Percentiles rank a stretch among this genome's conserved stretches.
Conservation (phyloP, 768 basidiomycete genomes). For the Amanita thiersii region DNA sequence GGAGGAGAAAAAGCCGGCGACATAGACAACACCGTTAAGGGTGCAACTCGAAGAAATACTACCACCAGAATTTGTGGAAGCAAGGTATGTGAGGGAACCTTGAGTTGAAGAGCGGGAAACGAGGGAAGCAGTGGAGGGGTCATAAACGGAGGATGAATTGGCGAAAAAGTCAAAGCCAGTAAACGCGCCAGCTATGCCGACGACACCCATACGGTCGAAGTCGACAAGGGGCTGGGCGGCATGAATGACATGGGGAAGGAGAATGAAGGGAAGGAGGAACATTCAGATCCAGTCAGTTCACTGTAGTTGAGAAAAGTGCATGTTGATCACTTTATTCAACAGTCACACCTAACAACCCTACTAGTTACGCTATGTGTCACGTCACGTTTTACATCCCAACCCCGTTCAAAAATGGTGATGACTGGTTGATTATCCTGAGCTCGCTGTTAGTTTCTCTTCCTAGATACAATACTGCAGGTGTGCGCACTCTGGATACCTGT, state of each 20-base stretch:
- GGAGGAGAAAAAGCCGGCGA: conserved; percentile 80
- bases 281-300: conserved; percentile 17
- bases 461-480: neutral
- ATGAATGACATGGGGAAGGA: conserved; percentile 20
- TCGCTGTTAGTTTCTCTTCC: neutral
- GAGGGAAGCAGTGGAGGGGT: conserved; percentile 65
- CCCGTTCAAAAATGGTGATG: conserved; percentile 50
- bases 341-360: conserved; percentile 1
- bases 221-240: conserved; percentile 34
- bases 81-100: conserved; percentile 63
- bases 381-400: conserved; percentile 40
- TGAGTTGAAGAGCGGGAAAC: conserved; percentile 50
- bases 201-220: conserved; percentile 77
- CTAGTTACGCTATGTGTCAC: too few relatives aligned
- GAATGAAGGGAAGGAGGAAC: conserved; percentile 14
- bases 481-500: conserved; percentile 72
- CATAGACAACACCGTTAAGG: conserved; percentile 60
- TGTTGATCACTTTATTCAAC: conserved; percentile 1
- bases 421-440: conserved; percentile 46
- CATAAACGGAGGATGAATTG: conserved; percentile 48
- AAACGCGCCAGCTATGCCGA: conserved; percentile 84
- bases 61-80: conserved; percentile 76
- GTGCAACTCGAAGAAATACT: conserved; percentile 67
- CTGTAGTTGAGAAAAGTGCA: conserved; percentile 5
- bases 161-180: conserved; percentile 77